Evolutionary conservation across 345 rosid genomes (phyloP).

Genomic region (Crucihimalaya himalaica): DNA sequence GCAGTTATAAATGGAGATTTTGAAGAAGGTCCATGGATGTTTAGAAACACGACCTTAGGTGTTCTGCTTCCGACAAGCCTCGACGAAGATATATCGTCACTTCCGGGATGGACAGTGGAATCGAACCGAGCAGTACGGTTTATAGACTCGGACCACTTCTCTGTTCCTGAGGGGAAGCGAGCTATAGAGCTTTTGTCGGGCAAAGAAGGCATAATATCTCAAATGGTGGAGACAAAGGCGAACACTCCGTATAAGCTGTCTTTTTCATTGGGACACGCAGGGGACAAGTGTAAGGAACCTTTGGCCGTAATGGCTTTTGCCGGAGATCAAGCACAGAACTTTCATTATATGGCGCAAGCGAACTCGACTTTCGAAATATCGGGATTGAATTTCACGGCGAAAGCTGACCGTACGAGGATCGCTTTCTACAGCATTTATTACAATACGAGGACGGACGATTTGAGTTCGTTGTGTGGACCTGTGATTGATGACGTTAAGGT

Average conservation of each 20-base stretch:
- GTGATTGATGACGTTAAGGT: slow-evolving; percentile 87
- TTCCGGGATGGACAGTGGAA: slow-evolving; percentile 95
- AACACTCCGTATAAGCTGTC: slow-evolving; percentile 56
- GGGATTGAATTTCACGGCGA: slow-evolving; percentile 74
- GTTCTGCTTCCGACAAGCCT: slow-evolving; percentile 87
- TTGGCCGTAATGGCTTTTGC: slow-evolving; percentile 87
- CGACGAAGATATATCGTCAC: slow-evolving; percentile 72
- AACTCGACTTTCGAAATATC: slow-evolving; percentile 65
- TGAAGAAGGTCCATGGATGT: slow-evolving; percentile 97
- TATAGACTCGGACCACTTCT: slow-evolving; percentile 77
- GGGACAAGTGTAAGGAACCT: slow-evolving; percentile 87
- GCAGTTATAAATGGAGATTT: slow-evolving; percentile 87
- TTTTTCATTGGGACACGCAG: slow-evolving; percentile 78
- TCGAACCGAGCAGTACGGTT: slow-evolving; percentile 87
- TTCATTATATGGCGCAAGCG: slow-evolving; percentile 67
- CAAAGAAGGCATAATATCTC: slow-evolving; percentile 93
- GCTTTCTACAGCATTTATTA: slow-evolving; percentile 91
- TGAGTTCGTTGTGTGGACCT: slow-evolving; percentile 96
- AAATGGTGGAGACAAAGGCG: slow-evolving; percentile 77
- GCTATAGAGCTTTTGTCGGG: slow-evolving; percentile 87
- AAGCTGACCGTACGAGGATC: slow-evolving; percentile 75
- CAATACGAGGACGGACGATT: slow-evolving; percentile 85
- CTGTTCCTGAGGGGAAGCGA: slow-evolving; percentile 82
- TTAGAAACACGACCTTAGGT: slow-evolving; percentile 73
- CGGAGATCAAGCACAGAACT: slow-evolving; percentile 83